A percentile compares a stretch with the other conserved stretches of the same genome.
These are phyloP conservation scores for Clitocybe nebularis DNA, from an alignment of 1,284 basidiomycete genomes.

Conservation along the genomic window DNA sequence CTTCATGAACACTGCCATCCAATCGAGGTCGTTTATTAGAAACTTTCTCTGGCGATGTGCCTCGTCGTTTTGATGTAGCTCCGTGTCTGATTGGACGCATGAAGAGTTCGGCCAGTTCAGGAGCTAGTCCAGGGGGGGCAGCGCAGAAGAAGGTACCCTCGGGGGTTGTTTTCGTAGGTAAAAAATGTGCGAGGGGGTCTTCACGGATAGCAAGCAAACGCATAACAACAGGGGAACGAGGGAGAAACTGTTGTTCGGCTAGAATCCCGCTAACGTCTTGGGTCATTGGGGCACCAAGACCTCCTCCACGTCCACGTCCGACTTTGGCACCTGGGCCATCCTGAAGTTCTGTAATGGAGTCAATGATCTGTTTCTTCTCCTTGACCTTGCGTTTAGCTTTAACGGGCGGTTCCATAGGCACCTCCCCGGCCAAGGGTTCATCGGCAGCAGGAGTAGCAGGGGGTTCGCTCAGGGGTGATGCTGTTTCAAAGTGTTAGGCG, in stretches of 20 bases:
- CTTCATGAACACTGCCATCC: conserved; percentile 44
- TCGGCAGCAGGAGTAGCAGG: conserved; percentile 68
- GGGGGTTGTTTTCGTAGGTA: conserved; percentile 72
- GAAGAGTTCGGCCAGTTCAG: conserved; percentile 81
- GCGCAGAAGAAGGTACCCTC: conserved; percentile 76
- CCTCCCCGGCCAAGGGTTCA: conserved; percentile 15
- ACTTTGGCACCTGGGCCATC: conserved; percentile 58
- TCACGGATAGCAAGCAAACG: conserved; percentile 80
- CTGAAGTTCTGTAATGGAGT: conserved; percentile 80
- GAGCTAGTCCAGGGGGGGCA: conserved; percentile 76
- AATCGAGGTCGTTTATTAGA: conserved; percentile 61
- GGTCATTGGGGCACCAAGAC: conserved; percentile 52
- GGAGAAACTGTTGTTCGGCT: conserved; percentile 77
- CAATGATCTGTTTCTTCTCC: conserved; percentile 78
- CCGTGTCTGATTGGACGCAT: conserved; percentile 63
- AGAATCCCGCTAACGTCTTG: conserved; percentile 74
- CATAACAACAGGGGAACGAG: conserved; percentile 77
- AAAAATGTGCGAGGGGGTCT: conserved; percentile 82
- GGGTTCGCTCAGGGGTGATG: conserved; percentile 68
- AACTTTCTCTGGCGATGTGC: conserved; percentile 47
- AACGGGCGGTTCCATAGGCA: conserved; percentile 21
- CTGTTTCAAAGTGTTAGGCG: conserved; percentile 31
- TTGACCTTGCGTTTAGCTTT: conserved; percentile 54
- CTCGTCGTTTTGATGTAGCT: conserved; percentile 50
- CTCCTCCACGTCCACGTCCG: conserved; percentile 52